Conservation (phyloP, 257 asterid genomes). For the Solanum rostratum region DNA sequence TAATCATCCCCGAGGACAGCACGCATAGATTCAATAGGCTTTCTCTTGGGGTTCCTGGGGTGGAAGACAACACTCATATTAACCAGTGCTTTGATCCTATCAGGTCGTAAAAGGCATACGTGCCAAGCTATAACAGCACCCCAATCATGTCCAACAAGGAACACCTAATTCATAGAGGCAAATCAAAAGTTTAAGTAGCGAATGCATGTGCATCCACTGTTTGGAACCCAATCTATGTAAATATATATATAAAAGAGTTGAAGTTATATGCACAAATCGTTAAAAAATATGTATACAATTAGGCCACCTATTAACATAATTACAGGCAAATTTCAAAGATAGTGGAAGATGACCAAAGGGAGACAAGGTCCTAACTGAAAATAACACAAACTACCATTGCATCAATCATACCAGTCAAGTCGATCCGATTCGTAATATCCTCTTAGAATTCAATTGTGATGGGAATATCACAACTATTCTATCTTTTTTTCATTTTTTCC, state of each 20-base stretch:
- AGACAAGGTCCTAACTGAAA: background rate
- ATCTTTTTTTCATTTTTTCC: background rate
- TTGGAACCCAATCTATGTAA: background rate
- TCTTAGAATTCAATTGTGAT: background rate
- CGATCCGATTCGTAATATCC: background rate
- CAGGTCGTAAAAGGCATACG: constrained; percentile 67
- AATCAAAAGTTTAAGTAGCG: background rate
- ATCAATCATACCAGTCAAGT: background rate
- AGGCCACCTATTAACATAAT: background rate
- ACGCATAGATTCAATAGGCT: constrained; percentile 56
- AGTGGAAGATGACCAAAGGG: background rate
- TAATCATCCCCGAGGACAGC: constrained; percentile 66
- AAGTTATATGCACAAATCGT: background rate
- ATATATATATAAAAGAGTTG: background rate
- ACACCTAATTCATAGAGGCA: constrained; percentile 9
- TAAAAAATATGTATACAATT: background rate
- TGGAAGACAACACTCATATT: constrained; percentile 55
- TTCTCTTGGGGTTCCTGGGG: constrained; percentile 50
- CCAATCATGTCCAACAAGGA: constrained; percentile 96
- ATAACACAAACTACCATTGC: background rate
- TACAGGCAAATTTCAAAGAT: background rate
- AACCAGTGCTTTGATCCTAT: constrained; percentile 64
- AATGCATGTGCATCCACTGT: background rate
- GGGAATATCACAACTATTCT: background rate
- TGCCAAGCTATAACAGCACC: constrained; percentile 82